phyloP scores from a whole-genome alignment of 371 early-diverging fungal genomes.

The Blakeslea trispora region DNA sequence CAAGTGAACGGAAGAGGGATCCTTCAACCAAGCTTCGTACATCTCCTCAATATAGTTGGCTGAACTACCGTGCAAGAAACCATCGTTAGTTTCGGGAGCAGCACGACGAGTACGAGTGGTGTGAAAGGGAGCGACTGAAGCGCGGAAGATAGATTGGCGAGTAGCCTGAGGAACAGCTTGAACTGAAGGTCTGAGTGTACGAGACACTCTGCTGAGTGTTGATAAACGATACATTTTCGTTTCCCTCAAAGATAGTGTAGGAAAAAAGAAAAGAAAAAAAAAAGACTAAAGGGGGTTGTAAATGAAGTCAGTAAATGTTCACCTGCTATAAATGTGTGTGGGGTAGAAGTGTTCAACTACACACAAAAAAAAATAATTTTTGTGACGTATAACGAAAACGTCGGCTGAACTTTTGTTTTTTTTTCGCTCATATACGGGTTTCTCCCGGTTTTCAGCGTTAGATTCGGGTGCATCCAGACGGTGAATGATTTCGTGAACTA shows the following conservation, averaged over 20 bases:
- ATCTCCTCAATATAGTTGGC: constrained; percentile 94
- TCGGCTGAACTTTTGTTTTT: background rate
- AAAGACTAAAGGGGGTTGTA: constrained; percentile 3
- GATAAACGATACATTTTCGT: constrained; percentile 39
- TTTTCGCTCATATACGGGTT: background rate
- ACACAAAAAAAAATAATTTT: constrained; percentile 5
- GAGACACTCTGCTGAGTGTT: constrained; percentile 27
- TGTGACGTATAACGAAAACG: constrained; percentile 11
- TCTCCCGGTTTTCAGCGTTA: background rate
- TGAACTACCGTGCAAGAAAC: constrained; percentile 69
- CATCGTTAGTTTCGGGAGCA: constrained; percentile 33
- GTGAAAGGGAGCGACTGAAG: constrained; percentile 30
- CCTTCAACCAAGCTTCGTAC: constrained; percentile 91
- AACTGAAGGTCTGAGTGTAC: constrained; percentile 16
- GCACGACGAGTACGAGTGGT: constrained; percentile 29
- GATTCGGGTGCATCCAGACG: no score
- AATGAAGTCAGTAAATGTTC: no score
- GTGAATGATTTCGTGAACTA: no score
- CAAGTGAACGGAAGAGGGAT: constrained; percentile 91
- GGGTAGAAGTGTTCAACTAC: constrained; percentile 8
- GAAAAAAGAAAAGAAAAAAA: constrained; percentile 8
- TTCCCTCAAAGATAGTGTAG: background rate
- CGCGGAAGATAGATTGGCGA: constrained; percentile 19
- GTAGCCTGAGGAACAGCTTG: constrained; percentile 11
- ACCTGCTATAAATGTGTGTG: constrained; percentile 7